phyloP scores from a whole-genome alignment of 805 yeast species.

The Candida germanica region DNA sequence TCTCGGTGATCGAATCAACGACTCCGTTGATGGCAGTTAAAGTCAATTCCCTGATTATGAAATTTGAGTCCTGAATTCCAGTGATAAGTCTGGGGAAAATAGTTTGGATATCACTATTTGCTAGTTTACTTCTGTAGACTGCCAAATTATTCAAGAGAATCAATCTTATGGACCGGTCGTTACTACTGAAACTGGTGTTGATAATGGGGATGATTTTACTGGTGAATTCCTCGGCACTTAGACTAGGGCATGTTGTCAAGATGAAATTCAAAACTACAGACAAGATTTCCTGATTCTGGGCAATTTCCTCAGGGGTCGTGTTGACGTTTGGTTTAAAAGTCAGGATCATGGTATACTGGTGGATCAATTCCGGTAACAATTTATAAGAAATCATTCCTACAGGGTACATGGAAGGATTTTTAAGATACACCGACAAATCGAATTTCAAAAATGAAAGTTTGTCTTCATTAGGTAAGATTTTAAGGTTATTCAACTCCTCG shows the following conservation, averaged over 20 bases:
- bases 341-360: slow-evolving; percentile 36
- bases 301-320: slow-evolving; percentile 26
- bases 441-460: slow-evolving; percentile 44
- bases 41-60: slow-evolving; percentile 76
- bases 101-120: slow-evolving; percentile 61
- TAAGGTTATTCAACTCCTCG: slow-evolving; percentile 52
- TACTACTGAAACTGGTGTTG: slow-evolving; percentile 56
- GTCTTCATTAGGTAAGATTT: slow-evolving; percentile 51
- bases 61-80: slow-evolving; percentile 84
- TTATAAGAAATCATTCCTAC: slow-evolving; percentile 54
- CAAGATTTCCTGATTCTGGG: slow-evolving; percentile 35
- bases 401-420: slow-evolving; percentile 28
- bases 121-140: slow-evolving; percentile 45
- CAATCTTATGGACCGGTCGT: slow-evolving; percentile 77
- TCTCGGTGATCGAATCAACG: slow-evolving; percentile 62
- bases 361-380: slow-evolving; percentile 67
- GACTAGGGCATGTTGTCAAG: slow-evolving; percentile 26
- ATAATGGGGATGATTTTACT: slow-evolving; percentile 56
- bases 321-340: slow-evolving; percentile 24
- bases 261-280: slow-evolving; percentile 40
- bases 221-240: slow-evolving; percentile 33
- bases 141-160: slow-evolving; percentile 66
- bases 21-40: slow-evolving; percentile 62
- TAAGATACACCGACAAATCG: slow-evolving; percentile 24
- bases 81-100: slow-evolving; percentile 67